Conservation (phyloP, 305 asterid species). For the Fraxinus floribunda region DNA sequence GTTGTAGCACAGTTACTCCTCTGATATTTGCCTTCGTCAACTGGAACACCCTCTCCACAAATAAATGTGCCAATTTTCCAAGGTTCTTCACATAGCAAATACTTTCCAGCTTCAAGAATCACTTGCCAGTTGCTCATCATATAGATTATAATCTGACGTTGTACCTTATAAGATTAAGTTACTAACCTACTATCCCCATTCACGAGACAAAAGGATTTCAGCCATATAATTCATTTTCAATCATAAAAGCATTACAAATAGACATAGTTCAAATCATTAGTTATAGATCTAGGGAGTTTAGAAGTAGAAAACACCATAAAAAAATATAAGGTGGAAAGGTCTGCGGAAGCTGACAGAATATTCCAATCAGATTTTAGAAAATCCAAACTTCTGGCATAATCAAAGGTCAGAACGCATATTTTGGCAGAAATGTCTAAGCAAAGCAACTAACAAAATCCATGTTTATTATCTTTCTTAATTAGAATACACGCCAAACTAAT, state of each 20-base stretch:
- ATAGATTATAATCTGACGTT: neutral
- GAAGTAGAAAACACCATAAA: neutral
- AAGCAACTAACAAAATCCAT: neutral
- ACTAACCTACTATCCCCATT: neutral
- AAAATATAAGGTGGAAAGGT: neutral
- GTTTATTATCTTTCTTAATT: neutral
- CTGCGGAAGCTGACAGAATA: neutral
- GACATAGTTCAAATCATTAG: neutral
- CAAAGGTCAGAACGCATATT: neutral
- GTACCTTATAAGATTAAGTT: neutral
- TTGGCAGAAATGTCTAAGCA: neutral
- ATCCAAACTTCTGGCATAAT: neutral
- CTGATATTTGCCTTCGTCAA: neutral
- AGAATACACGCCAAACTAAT: neutral
- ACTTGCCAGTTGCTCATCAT: neutral
- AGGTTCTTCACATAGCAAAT: neutral
- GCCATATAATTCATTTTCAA: neutral
- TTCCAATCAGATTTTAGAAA: neutral
- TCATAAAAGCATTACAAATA: neutral
- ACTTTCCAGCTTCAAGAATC: neutral
- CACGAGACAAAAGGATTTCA: neutral
- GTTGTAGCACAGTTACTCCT: neutral
- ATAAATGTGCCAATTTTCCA: neutral
- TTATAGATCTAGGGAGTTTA: neutral
- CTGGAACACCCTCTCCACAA: neutral